Evolutionary conservation across 148 eudicot genomes (phyloP).

Genomic region (Selenicereus undatus): DNA sequence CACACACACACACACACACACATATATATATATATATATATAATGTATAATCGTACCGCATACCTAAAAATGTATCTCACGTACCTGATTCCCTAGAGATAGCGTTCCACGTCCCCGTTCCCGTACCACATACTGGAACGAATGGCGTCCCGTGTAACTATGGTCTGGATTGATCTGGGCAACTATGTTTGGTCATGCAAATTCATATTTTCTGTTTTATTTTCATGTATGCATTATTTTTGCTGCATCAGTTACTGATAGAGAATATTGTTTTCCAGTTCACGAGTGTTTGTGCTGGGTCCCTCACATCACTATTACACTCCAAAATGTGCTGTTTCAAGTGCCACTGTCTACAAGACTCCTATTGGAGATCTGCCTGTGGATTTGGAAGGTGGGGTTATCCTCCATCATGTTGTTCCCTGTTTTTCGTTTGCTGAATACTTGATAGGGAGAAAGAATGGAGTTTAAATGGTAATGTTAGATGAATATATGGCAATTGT

Average conservation of each 20-base stretch:
- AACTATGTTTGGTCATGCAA: not conserved
- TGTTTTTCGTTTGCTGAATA: not conserved
- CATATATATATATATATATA: too few species aligned
- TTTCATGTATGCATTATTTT: not conserved
- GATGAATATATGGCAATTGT: too few species aligned
- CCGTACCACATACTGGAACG: too few species aligned
- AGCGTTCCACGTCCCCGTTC: too few species aligned
- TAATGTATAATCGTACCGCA: too few species aligned
- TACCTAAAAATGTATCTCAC: too few species aligned
- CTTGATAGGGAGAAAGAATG: not conserved
- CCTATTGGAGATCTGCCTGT: conserved; percentile 88
- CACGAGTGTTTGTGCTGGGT: conserved; percentile 85
- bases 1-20: too few species aligned
- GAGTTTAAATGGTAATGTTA: not conserved
- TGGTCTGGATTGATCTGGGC: not conserved
- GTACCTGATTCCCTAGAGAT: too few species aligned
- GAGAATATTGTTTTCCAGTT: conserved; percentile 36
- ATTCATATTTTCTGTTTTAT: not conserved
- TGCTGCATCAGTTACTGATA: not conserved
- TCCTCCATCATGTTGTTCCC: too few species aligned
- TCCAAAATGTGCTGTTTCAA: conserved; percentile 84
- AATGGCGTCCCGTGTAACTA: too few species aligned
- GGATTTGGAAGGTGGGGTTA: conserved; percentile 72
- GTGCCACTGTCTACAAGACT: conserved; percentile 82
- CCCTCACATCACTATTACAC: conserved; percentile 99